phyloP scores from a whole-genome alignment of 345 rosid species.

The Eucalyptus lansdowneana region DNA sequence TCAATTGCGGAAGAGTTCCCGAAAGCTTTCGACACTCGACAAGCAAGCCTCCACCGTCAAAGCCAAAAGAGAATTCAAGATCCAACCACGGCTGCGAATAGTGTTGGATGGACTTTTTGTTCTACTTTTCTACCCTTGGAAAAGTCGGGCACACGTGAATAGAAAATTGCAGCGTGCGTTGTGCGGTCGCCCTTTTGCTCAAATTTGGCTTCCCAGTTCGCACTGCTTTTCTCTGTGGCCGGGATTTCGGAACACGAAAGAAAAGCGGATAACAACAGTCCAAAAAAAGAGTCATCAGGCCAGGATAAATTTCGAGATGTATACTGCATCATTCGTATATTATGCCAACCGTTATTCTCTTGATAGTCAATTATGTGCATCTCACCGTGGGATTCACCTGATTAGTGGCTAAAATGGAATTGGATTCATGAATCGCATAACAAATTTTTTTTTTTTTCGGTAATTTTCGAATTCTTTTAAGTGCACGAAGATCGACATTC shows the following conservation, averaged over 20 bases:
- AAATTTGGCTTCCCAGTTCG: background rate
- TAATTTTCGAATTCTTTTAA: background rate
- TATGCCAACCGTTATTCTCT: background rate
- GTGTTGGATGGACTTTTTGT: background rate
- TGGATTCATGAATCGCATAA: background rate
- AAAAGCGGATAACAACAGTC: background rate
- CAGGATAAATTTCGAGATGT: background rate
- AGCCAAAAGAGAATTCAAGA: background rate
- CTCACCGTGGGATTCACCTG: background rate
- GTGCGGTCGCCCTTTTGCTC: background rate
- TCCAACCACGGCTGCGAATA: background rate
- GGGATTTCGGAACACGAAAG: background rate
- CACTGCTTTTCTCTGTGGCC: background rate
- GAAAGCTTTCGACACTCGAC: background rate
- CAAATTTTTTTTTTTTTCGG: background rate
- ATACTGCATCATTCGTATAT: background rate
- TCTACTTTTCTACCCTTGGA: background rate
- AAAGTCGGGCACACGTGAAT: background rate
- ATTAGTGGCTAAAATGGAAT: background rate
- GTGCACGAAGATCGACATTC: background rate
- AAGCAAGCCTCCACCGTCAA: background rate
- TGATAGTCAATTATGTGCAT: background rate
- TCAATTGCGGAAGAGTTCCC: background rate
- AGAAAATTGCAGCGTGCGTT: conserved; percentile 1
- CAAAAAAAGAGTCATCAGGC: background rate